Conservation (phyloP, 805 yeast species). For the Pichia occidentalis region DNA sequence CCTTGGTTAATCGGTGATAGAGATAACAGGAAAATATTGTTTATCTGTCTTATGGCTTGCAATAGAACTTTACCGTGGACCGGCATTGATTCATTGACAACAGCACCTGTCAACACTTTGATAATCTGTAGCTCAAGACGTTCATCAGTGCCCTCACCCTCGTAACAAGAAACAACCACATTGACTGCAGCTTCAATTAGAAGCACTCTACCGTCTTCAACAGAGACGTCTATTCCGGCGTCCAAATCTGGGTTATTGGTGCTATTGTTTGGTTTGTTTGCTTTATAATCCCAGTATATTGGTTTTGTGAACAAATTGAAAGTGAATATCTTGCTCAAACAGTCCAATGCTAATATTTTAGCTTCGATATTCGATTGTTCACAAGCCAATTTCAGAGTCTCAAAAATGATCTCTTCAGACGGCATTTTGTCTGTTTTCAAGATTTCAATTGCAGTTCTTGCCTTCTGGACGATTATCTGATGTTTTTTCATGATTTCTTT, state of each 20-base stretch:
- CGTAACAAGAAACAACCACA: constrained; percentile 77
- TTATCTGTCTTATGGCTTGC: constrained; percentile 88
- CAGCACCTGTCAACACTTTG: constrained; percentile 84
- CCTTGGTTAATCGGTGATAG: constrained; percentile 79
- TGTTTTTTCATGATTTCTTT: constrained; percentile 37
- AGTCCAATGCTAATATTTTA: constrained; percentile 71
- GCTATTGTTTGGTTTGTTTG: constrained; percentile 14
- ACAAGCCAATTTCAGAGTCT: constrained; percentile 70
- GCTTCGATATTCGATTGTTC: constrained; percentile 59
- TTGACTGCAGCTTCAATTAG: constrained; percentile 78
- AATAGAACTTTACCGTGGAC: constrained; percentile 86
- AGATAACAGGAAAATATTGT: constrained; percentile 84
- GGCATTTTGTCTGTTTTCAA: constrained; percentile 36
- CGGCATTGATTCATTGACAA: constrained; percentile 69
- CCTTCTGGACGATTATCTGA: constrained; percentile 32
- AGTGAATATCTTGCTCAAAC: constrained; percentile 83
- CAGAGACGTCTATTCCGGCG: constrained; percentile 36
- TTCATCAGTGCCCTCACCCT: constrained; percentile 88
- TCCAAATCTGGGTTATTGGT: constrained; percentile 35
- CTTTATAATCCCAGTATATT: constrained; percentile 39
- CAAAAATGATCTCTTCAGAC: constrained; percentile 55
- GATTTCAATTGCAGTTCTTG: constrained; percentile 37
- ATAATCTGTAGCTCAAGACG: constrained; percentile 87
- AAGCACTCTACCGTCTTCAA: constrained; percentile 35
- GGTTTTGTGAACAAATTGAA: constrained; percentile 67